phyloP scores from a whole-genome alignment of 805 yeast species.

The Spathaspora girioi region DNA sequence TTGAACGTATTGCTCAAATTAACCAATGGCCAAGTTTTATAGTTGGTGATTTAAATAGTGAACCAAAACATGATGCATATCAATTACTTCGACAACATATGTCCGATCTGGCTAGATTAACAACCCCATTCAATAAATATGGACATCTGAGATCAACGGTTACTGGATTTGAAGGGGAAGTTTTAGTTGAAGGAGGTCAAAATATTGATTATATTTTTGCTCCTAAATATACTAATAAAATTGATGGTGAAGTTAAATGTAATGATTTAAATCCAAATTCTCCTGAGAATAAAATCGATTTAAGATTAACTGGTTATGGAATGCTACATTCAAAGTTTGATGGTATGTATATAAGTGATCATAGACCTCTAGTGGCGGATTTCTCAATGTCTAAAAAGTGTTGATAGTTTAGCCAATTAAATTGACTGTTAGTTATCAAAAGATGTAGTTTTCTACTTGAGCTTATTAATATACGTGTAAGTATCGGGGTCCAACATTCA shows the following conservation, averaged over 20 bases:
- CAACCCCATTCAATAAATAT: conserved; percentile 20
- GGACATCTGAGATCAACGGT: conserved; percentile 28
- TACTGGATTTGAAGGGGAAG: conserved; percentile 30
- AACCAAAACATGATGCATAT: conserved; percentile 19
- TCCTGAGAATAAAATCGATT: conserved; percentile 10
- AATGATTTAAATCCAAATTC: conserved; percentile 3
- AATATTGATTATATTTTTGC: conserved; percentile 32
- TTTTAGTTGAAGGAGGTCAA: conserved; percentile 21
- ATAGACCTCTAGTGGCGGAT: conserved; percentile 33
- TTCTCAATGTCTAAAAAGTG: conserved; percentile 7
- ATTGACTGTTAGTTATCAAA: too few relatives aligned
- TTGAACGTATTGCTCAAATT: conserved; percentile 20
- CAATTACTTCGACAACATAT: conserved; percentile 9
- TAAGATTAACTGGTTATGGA: conserved; percentile 23
- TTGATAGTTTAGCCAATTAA: not conserved
- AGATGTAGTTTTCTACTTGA: too few relatives aligned
- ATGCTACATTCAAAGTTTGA: conserved; percentile 30
- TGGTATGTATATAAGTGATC: conserved; percentile 33
- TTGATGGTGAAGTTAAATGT: conserved; percentile 13
- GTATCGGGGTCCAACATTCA: too few relatives aligned
- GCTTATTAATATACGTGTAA: too few relatives aligned
- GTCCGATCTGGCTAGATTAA: conserved; percentile 17
- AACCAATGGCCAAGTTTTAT: conserved; percentile 30
- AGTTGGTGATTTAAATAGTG: conserved; percentile 27
- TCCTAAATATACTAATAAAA: conserved; percentile 17